Evolutionary conservation across 2,329 filamentous ascomycete genomes (phyloP).

Genomic region (Colletotrichum musae): DNA sequence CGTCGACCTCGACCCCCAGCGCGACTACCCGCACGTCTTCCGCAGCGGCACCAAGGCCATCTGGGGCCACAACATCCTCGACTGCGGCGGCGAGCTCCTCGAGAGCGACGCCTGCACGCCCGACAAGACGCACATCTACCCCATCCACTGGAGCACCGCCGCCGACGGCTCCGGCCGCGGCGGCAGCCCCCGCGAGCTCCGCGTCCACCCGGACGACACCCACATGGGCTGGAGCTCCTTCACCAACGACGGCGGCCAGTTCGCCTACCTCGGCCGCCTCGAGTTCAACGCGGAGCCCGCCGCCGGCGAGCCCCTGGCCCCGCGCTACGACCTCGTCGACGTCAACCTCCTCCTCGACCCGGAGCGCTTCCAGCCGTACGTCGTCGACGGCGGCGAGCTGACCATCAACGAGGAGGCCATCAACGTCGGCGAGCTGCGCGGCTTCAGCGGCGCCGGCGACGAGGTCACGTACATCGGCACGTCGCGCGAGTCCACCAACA

Average conservation of each 20-base stretch:
- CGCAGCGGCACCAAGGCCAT: slow-evolving; percentile 54
- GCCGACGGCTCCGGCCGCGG: slow-evolving; percentile 50
- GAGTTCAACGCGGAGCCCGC: slow-evolving; percentile 55
- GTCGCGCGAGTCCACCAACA: slow-evolving; percentile 58
- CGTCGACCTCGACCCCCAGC: slow-evolving; percentile 39
- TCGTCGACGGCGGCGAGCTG: slow-evolving; percentile 47
- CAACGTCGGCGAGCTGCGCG: slow-evolving; percentile 59
- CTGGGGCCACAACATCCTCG: slow-evolving; percentile 52
- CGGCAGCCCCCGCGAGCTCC: slow-evolving; percentile 57
- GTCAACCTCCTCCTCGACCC: slow-evolving; percentile 53
- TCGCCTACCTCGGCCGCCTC: slow-evolving; percentile 55
- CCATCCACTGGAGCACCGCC: slow-evolving; percentile 54
- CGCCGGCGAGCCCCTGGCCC: slow-evolving; percentile 47
- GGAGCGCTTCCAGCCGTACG: slow-evolving; percentile 42
- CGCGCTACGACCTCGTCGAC: slow-evolving; percentile 57
- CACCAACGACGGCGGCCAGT: slow-evolving; percentile 44
- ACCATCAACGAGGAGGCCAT: slow-evolving; percentile 50
- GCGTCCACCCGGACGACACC: slow-evolving; percentile 60
- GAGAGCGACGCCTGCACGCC: slow-evolving; percentile 54
- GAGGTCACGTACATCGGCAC: slow-evolving; percentile 59
- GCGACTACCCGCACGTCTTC: slow-evolving; percentile 61
- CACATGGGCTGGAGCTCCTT: slow-evolving; percentile 61
- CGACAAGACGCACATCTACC: slow-evolving; percentile 55
- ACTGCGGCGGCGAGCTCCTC: slow-evolving; percentile 53
- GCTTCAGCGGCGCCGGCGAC: slow-evolving; percentile 58